These are phyloP conservation scores for Fusarium clavum DNA, from an alignment of 2,329 filamentous ascomycete genomes.

Conservation along the genomic window DNA sequence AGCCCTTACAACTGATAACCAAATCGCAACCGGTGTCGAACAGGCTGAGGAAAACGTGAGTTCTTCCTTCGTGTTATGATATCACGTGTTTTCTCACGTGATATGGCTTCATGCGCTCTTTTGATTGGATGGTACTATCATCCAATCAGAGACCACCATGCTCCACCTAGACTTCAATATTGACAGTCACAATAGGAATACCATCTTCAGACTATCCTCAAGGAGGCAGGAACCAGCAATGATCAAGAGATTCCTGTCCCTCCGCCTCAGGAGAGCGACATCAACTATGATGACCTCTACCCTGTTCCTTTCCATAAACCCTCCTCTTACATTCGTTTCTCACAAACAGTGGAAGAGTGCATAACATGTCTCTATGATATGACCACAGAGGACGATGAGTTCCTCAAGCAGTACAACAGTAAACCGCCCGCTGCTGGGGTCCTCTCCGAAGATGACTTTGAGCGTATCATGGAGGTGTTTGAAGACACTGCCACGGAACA, in stretches of 20 bases:
- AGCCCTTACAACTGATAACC: conserved; percentile 81
- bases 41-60: conserved; percentile 97
- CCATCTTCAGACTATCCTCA: conserved; percentile 87
- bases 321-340: conserved; percentile 95
- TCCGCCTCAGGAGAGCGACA: conserved; percentile 70
- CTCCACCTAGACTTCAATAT: conserved; percentile 30
- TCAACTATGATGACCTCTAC: conserved; percentile 93
- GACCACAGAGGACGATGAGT: conserved; percentile 88
- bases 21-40: conserved; percentile 97
- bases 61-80: conserved; percentile 55
- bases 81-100: conserved; percentile 65
- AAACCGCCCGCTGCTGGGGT: conserved; percentile 72
- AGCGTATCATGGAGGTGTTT: conserved; percentile 93
- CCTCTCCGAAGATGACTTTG: conserved; percentile 91
- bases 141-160: conserved; percentile 8
- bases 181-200: conserved; percentile 75
- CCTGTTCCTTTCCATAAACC: conserved; percentile 83
- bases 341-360: conserved; percentile 96
- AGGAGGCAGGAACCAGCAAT: conserved; percentile 65
- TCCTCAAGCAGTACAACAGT: conserved; percentile 85
- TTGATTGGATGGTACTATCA: conserved; percentile 30
- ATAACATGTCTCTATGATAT: conserved; percentile 93
- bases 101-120: conserved; percentile 40
- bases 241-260: conserved; percentile 74
- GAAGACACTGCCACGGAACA: conserved; percentile 86